Conservation (phyloP, 2,329 filamentous ascomycete species). For the Shiraia sp. region DNA sequence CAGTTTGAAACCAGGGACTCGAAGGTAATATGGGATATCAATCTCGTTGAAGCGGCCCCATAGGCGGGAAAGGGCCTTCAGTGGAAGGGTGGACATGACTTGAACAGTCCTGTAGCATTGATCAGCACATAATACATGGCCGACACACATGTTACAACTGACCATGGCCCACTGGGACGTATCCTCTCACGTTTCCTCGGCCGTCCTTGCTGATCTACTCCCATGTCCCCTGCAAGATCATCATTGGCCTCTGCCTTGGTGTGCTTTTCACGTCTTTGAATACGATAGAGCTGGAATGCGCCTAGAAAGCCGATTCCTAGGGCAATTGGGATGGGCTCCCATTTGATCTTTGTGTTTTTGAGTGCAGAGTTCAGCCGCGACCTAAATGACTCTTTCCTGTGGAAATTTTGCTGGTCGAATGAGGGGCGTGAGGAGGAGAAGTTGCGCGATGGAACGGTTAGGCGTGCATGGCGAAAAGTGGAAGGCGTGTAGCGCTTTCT, state of each 20-base stretch:
- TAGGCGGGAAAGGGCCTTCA: slow-evolving; percentile 85
- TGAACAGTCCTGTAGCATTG: slow-evolving; percentile 70
- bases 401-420: slow-evolving; percentile 47
- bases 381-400: slow-evolving; percentile 58
- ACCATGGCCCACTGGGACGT: slow-evolving; percentile 84
- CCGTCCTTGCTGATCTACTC: slow-evolving; percentile 43
- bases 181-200: slow-evolving; percentile 64
- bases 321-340: slow-evolving; percentile 88
- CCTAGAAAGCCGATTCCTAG: slow-evolving; percentile 85
- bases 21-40: slow-evolving; percentile 82
- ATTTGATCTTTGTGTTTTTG: slow-evolving; percentile 71
- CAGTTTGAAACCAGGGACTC: slow-evolving; percentile 86
- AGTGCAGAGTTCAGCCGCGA: slow-evolving; percentile 62
- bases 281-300: slow-evolving; percentile 80
- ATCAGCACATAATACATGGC: slow-evolving; percentile 6
- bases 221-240: slow-evolving; percentile 49
- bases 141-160: slow-evolving; percentile 29
- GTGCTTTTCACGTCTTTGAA: slow-evolving; percentile 58
- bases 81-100: slow-evolving; percentile 87
- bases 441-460: slow-evolving; percentile 26
- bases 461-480: slow-evolving; percentile 19
- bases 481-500: slow-evolving; percentile 15
- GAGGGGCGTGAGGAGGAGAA: slow-evolving; percentile 47
- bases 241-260: slow-evolving; percentile 45
- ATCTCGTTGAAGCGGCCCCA: slow-evolving; percentile 94